Evolutionary conservation across 495 filamentous ascomycete species (phyloP).

Genomic region (Bryoglossum gracile): DNA sequence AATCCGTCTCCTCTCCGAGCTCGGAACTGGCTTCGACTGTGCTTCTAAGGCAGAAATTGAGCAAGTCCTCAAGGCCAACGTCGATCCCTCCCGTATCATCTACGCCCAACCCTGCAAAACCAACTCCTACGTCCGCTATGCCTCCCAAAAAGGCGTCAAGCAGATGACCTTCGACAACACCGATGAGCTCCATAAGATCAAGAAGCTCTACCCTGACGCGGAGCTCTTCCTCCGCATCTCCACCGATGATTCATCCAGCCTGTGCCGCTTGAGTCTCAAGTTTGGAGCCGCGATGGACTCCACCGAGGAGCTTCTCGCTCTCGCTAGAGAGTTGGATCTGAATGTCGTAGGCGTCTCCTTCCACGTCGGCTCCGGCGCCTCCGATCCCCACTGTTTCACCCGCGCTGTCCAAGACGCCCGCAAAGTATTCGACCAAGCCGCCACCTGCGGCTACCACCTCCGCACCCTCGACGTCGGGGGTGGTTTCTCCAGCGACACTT

Average conservation of each 20-base stretch:
- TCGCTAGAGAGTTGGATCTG: slow-evolving; percentile 82
- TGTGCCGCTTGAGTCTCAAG: slow-evolving; percentile 93
- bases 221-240: slow-evolving; percentile 89
- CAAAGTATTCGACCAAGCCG: slow-evolving; percentile 81
- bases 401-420: slow-evolving; percentile 88
- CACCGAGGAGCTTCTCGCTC: slow-evolving; percentile 65
- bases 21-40: slow-evolving; percentile 96
- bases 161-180: slow-evolving; percentile 99
- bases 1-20: slow-evolving; percentile 72
- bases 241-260: slow-evolving; percentile 89
- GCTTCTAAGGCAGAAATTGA: slow-evolving; percentile 97
- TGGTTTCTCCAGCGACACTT: slow-evolving; percentile 81
- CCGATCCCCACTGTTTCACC: slow-evolving; percentile 78
- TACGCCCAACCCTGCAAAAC: slow-evolving; percentile 99
- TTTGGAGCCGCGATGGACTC: slow-evolving; percentile 86
- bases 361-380: slow-evolving; percentile 93
- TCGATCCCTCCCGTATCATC: slow-evolving; percentile 90
- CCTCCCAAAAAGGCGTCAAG: slow-evolving; percentile 73
- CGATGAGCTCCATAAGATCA: slow-evolving; percentile 97
- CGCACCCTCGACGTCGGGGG: slow-evolving; percentile 92
- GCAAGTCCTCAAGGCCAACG: slow-evolving; percentile 71
- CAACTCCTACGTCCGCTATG: slow-evolving; percentile 91
- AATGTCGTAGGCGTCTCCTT: slow-evolving; percentile 97
- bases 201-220: slow-evolving; percentile 77
- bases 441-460: slow-evolving; percentile 66